These are phyloP conservation scores for Brassica hybrid DNA, from an alignment of 441 rosid species.

Conservation along the genomic window DNA sequence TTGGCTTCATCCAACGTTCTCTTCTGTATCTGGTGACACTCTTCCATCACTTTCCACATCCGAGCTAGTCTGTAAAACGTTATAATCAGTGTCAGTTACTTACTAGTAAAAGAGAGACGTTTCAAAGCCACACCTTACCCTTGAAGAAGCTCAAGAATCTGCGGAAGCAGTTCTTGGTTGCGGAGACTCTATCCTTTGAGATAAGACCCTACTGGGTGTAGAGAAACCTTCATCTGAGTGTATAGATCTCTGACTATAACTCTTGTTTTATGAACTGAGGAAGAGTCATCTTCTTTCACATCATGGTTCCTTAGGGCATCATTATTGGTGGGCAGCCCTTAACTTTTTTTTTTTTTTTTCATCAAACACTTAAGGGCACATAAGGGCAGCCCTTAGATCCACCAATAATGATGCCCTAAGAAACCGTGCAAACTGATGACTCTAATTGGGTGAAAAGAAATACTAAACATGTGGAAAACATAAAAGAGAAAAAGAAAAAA, in stretches of 20 bases:
- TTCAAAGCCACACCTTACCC: conserved; percentile 54
- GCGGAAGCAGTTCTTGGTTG: conserved; percentile 94
- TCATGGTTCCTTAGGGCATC: conserved; percentile 29
- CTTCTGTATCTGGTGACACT: conserved; percentile 77
- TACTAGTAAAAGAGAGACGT: background rate
- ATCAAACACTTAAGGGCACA: too few relatives aligned
- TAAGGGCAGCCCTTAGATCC: too few relatives aligned
- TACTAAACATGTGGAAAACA: background rate
- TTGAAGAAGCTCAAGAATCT: conserved; percentile 77
- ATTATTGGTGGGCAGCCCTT: too few relatives aligned
- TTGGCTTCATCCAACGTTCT: conserved; percentile 83
- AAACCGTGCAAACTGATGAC: background rate
- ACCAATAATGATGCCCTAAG: too few relatives aligned
- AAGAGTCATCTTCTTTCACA: conserved; percentile 72
- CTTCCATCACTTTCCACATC: conserved; percentile 95
- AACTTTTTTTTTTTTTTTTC: too few relatives aligned
- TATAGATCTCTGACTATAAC: conserved; percentile 69
- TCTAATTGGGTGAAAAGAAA: background rate
- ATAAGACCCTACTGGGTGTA: conserved; percentile 84
- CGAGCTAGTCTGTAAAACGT: conserved; percentile 60
- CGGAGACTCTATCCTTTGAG: conserved; percentile 86
- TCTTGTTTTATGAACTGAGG: conserved; percentile 69
- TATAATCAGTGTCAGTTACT: background rate
- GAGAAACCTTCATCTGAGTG: conserved; percentile 77
- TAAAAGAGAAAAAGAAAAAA: too few relatives aligned